Evolutionary conservation across 2,329 filamentous ascomycete genomes (phyloP).

Genomic region (Microsporum ferrugineum): DNA sequence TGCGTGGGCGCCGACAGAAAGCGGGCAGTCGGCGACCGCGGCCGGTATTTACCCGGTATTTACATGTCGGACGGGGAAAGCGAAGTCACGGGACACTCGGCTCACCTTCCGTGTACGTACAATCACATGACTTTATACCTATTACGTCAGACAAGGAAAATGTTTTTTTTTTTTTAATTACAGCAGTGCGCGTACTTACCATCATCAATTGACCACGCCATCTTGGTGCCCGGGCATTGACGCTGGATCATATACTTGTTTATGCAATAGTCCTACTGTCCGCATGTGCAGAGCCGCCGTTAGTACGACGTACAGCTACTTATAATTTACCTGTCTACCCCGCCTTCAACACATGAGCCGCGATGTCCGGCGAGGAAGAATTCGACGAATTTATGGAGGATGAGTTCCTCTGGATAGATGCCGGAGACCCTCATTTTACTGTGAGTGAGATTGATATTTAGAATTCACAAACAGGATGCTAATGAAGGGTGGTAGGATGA

Average conservation of each 20-base stretch:
- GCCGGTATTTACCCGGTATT: conserved; percentile 1
- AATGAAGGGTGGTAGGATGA: conserved; percentile 19
- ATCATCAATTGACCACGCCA: not conserved
- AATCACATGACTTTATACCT: not conserved
- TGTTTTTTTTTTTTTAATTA: not conserved
- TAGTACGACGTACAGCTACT: not conserved
- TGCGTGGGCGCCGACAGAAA: conserved; percentile 5
- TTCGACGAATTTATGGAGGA: conserved; percentile 13
- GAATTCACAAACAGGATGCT: not conserved
- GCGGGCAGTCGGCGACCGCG: conserved; percentile 3
- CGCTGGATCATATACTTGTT: not conserved
- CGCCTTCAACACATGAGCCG: not conserved
- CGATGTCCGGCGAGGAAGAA: conserved; percentile 19
- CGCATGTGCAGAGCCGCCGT: not conserved
- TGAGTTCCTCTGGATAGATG: conserved; percentile 11
- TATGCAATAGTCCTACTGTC: not conserved
- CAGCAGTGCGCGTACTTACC: not conserved
- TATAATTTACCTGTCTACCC: not conserved
- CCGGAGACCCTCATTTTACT: conserved; percentile 8
- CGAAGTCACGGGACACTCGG: not conserved
- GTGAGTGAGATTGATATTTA: not conserved
- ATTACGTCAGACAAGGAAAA: conserved; percentile 3
- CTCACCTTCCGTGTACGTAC: not conserved
- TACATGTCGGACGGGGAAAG: not conserved
- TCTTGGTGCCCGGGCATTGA: not conserved